Base-by-base conservation (phyloP, 176 grass and related monocot species). In the Lolium perenne region DNA sequence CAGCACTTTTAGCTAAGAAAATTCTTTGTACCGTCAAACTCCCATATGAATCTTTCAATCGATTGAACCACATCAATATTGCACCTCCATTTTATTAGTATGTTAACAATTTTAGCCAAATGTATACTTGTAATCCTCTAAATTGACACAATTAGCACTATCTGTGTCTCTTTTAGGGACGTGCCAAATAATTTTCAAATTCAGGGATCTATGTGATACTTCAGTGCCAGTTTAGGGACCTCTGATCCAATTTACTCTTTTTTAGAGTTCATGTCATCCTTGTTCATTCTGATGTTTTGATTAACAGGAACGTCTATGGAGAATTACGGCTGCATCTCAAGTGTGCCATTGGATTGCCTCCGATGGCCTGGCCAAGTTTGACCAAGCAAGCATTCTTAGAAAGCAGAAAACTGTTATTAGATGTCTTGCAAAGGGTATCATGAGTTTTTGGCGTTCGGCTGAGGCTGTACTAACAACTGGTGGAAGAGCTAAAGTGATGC, bases 261-360 rank as follows among this genome's bases (percentile, higher is more conserved):
- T 77, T 85, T 56, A 56, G 46, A 67, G 62, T 23, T 29, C 45
- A 74, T 45, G 58, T 74, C 56, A 18, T 67, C 60, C 32, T 72
- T 56, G 46, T 83, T 75, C 82, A 69, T 85, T 80, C 74, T 79
- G 20, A 55, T 46, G 15, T 29, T 87, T 76, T 94, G 65, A 47
- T 81, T 91, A 80, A 78, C 83, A 98, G 96, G 96, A 98, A 50
- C 90, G 93, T 18, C 85, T 95, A 80, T 98, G 96, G 96, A 98
- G 94, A 85, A 86, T 38, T 86, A 75, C 74, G 16, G 90, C 93
- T 76, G 91, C 93, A 76, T 85, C 91, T 40, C 90, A 89, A 77
- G 17, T 94, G 57, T 91, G 86, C 76, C 84, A 77, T 66, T 92
- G 87, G 90, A 86, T 98, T 84, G 74, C 64, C 12, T 88, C 84